Conservation (phyloP, 106 monocot genomes). For the Dendrobium officinale region DNA sequence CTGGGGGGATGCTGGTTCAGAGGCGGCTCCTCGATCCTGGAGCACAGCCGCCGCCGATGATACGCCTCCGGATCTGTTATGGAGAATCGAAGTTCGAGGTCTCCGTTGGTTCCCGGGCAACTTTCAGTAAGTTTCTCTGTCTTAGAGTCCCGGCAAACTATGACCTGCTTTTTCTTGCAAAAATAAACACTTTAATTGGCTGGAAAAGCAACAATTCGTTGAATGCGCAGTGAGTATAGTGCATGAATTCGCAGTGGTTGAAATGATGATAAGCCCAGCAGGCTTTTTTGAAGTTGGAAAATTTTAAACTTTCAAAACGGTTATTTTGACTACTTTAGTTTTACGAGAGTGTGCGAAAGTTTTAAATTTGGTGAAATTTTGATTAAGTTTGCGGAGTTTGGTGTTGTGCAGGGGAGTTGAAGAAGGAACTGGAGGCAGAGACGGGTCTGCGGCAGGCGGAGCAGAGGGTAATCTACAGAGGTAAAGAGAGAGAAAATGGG, state of each 20-base stretch:
- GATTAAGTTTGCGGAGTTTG: neutral
- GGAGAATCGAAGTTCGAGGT: constrained; percentile 41
- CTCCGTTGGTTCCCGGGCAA: constrained; percentile 39
- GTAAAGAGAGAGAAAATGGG: constrained; percentile 47
- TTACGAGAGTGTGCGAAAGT: neutral
- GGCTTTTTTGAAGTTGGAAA: no score
- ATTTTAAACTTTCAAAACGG: neutral
- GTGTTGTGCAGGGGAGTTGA: constrained; percentile 53
- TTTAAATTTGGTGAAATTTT: neutral
- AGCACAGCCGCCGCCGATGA: constrained; percentile 15
- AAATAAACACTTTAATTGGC: neutral
- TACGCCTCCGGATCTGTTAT: constrained; percentile 37
- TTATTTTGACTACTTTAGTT: no score
- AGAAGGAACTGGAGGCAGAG: constrained; percentile 51
- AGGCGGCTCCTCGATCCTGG: constrained; percentile 18
- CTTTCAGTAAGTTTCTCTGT: constrained; percentile 43
- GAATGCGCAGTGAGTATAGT: neutral
- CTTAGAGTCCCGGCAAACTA: neutral
- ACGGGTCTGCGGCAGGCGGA: constrained; percentile 51
- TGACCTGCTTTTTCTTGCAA: neutral
- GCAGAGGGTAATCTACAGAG: constrained; percentile 55
- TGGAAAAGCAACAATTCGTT: neutral
- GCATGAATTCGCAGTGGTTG: no score
- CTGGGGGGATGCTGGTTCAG: constrained; percentile 76
- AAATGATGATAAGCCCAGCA: no score